Percentiles rank a stretch among this genome's conserved stretches.
Evolutionary conservation across 202 grass and related monocot species (phyloP).

Genomic region (Musa balbisiana): DNA sequence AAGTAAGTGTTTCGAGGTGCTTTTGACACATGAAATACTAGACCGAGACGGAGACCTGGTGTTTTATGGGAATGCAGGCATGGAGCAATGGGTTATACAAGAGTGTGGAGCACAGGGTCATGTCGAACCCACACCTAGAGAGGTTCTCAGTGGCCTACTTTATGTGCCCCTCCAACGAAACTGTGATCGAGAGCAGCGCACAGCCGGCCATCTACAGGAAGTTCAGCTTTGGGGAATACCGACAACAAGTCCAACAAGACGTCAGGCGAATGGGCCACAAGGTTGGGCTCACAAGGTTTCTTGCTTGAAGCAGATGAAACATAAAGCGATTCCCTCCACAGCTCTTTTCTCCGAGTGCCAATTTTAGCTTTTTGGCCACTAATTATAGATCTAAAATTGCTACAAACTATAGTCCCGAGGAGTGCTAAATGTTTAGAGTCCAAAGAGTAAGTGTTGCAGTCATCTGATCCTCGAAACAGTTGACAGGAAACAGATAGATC

Average conservation of each 20-base stretch:
- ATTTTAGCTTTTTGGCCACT: no score
- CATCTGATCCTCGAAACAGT: no score
- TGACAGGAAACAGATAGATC: no score
- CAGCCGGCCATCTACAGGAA: slow-evolving; percentile 44
- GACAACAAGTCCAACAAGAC: slow-evolving; percentile 58
- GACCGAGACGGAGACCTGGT: not conserved
- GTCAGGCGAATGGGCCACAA: slow-evolving; percentile 60
- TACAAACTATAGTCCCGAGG: no score
- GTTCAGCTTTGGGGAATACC: slow-evolving; percentile 89
- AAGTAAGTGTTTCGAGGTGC: not conserved
- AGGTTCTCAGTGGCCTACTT: slow-evolving; percentile 81
- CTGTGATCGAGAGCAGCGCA: slow-evolving; percentile 46
- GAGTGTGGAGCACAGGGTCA: slow-evolving; percentile 82
- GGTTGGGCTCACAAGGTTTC: slow-evolving; percentile 62
- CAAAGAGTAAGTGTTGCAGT: no score
- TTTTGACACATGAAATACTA: not conserved
- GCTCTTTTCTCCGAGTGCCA: no score
- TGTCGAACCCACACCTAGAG: slow-evolving; percentile 45
- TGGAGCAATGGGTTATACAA: slow-evolving; percentile 93
- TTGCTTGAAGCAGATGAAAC: slow-evolving; percentile 4
- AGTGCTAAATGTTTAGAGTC: no score
- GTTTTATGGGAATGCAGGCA: slow-evolving; percentile 34
- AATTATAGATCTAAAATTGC: no score
- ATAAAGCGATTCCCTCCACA: no score
- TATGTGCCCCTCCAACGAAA: slow-evolving; percentile 63